Base-by-base conservation (phyloP, 75 land plant species). In the Isoetes taiwanensis region DNA sequence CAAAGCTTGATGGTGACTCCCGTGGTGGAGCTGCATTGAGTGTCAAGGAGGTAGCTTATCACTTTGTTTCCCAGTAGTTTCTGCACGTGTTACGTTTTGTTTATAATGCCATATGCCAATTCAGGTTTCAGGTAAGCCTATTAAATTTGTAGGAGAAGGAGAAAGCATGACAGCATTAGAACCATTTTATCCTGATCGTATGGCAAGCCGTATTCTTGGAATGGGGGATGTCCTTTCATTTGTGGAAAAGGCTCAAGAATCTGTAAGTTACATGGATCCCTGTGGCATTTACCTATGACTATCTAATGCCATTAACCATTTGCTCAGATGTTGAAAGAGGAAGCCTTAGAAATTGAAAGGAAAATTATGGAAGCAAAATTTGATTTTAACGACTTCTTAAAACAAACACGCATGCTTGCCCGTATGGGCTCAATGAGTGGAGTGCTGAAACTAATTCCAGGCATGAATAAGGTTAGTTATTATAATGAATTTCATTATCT, bases 1-100 rank as follows among this genome's bases (percentile, higher is more conserved):
- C 99, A 40, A 94, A 94, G 76, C 75, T 94, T 46, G 99, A 94
- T 89, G 99, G 99, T 28, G 99, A 94, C 65, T 94, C 99, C 39
- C 79, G 99, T 69, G 99, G 99, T 72, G 99, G 99, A 64, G 99
- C 99, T 54, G 99, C 99, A 59, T 67, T 94, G 56, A 94, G 96
- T 76, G 96, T 94, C 28, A 79, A 70, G 76, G 99, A 94, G 90
- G 98, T 82, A 21, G 30, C 55, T 11, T 30, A 52, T 55, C 11
- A 26, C 14, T 34, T 27, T 25, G 33, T 63, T 9, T 61, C 17
- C 5, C 28, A 28, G 26, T 64, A 4, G 20, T 65, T 26, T 28
- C 24, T 57, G 25, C 14, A 57, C 26, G 12, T 41, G 10, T 1
- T 58, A 19, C 28, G 20, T 24, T 58, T 42, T 42, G 3, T n/a